Evolutionary conservation across 75 land plant species (phyloP), one percentile per base, ranked within the genome.

Genomic region (Pinus albicaulis): DNA sequence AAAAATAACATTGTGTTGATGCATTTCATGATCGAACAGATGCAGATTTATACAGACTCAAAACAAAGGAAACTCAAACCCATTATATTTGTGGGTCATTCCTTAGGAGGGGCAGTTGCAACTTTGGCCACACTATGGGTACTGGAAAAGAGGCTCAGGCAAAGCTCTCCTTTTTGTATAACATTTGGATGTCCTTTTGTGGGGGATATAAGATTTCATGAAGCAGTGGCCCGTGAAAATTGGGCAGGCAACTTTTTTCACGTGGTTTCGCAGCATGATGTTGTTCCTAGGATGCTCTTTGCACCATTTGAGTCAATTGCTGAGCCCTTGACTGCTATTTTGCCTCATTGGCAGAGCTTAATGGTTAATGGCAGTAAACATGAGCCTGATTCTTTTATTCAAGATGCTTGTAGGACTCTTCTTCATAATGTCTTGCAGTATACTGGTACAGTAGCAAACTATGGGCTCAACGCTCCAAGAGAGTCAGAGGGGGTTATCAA

Each of bases 151-250:
- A 66, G 70, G 48, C 22, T 36, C 48, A 7, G 22, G 20, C 44
- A 38, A 7, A 20, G 15, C 6, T n/a, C 44, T 36, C 78, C 85
- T n/a, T 36, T 38, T 12, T 92, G 94, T 48, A 48, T 92, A 2
- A 89, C 94, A 3, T 92, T 92, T 65, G 94, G 94, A 8, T 81
- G 83, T 20, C 92, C 92, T 8, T 89, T 92, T 11, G 75, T 92
- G 1, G 92, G 92, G 28, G 84, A 89, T 61, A 23, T 23, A 13
- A 72, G 81, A 14, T 68, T 89, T 26, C 38, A 55, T 23, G 89
- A 89, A 60, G 86, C 89, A 17, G 65, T 87, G 26, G 56, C 74
- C 16, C 76, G 94, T 38, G 89, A 92, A 57, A 77, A 73, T 44
- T 89, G 94, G 94, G 59, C 86, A 10, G 7, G 63, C 44, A 61